Conservation (phyloP, 2,329 filamentous ascomycete genomes). For the Aspergillus tamarii region DNA sequence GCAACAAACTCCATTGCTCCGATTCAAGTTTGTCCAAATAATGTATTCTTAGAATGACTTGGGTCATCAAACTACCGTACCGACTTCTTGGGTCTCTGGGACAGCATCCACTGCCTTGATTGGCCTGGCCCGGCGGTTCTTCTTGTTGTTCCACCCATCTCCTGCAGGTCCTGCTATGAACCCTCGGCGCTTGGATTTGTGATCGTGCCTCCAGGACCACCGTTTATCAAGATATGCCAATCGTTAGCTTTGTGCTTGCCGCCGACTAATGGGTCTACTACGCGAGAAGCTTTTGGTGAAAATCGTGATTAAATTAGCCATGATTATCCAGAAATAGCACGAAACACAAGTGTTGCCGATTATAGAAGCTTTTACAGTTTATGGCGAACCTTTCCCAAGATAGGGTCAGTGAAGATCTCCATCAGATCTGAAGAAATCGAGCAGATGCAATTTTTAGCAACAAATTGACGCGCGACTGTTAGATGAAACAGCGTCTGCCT, state of each 20-base stretch:
- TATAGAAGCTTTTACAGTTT: slow-evolving; percentile 26
- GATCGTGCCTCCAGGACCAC: slow-evolving; percentile 12
- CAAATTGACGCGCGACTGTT: slow-evolving; percentile 44
- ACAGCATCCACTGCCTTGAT: neutral
- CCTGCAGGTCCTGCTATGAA: slow-evolving; percentile 15
- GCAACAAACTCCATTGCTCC: slow-evolving; percentile 21
- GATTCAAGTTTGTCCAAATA: slow-evolving; percentile 9
- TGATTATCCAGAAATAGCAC: slow-evolving; percentile 28
- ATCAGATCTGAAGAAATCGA: slow-evolving; percentile 32
- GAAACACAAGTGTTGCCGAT: slow-evolving; percentile 29
- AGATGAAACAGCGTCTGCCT: slow-evolving; percentile 37
- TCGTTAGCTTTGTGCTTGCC: slow-evolving; percentile 20
- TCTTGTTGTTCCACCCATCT: slow-evolving; percentile 9
- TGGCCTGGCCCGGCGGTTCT: slow-evolving; percentile 14
- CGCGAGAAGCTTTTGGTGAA: slow-evolving; percentile 16
- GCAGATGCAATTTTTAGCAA: slow-evolving; percentile 46
- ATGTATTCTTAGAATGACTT: slow-evolving; percentile 30
- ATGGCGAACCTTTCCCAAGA: slow-evolving; percentile 28
- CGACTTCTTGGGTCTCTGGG: slow-evolving; percentile 1
- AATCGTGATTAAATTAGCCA: slow-evolving; percentile 21
- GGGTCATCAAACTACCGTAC: slow-evolving; percentile 25
- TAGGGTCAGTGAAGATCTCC: slow-evolving; percentile 20
- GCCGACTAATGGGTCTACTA: slow-evolving; percentile 19
- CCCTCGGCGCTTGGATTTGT: slow-evolving; percentile 22
- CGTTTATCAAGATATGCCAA: slow-evolving; percentile 13